Base-by-base conservation (phyloP, 2,329 filamentous ascomycete species). In the Neonectria punicea region DNA sequence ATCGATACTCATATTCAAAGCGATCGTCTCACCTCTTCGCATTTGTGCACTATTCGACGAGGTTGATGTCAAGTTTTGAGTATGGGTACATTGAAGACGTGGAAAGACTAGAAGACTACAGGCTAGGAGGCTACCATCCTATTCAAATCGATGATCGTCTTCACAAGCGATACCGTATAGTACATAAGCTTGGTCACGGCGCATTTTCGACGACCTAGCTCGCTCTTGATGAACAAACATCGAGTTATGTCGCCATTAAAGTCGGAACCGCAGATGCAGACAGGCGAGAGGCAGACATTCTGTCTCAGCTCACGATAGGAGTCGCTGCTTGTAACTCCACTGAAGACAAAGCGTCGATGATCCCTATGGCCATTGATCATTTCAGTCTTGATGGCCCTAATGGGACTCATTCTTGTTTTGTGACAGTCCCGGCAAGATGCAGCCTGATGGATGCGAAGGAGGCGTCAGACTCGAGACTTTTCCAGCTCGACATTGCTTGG, bases 51-150 rank as follows among this genome's bases (percentile, higher is more conserved):
- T 13, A 4, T 36, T 59, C 5, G 14, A 58, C 11, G 14, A 58
- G 30, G n/a, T 53, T 43, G 20, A 18, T 14, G 1, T 34, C 53
- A 47, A n/a, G 1, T 20, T 1, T 56, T 16, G 49, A 36, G 13
- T 75, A 74, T n/a, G 53, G 60, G 9, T 59, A 60, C 32, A 70
- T 76, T 1, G 61, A 72, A 25, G 69, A 67, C n/a, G 76, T 74
- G 13, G 75, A 76, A 44, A 60, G 20, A 5, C 64, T 72, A 1
- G 58, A 68, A 13, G 14, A 71, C 50, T 82, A 83, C 63, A 53
- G 63, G 9, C 70, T 68, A 2, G 78, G 79, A 4, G 80, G 79
- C 11, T 82, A 79, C 65, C 78, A 82, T 56, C 80, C 81, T 4
- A 71, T 81, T 11, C 67, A 71, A 14, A 74, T 83, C 14, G 78